Conservation (phyloP, 768 basidiomycete genomes). For the Lactarius sp. region DNA sequence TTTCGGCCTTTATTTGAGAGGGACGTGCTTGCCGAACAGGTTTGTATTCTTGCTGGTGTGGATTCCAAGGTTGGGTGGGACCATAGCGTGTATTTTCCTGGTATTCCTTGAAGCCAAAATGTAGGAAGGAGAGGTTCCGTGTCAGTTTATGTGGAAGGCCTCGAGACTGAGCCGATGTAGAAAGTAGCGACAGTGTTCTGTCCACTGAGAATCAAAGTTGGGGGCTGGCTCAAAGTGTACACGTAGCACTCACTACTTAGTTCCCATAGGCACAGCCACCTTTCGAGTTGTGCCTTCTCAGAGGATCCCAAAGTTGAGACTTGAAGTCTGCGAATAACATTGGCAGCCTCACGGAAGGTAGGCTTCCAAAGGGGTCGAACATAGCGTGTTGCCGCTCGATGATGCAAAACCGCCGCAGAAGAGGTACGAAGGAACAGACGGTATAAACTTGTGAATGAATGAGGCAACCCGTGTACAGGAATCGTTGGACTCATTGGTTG, state of each 20-base stretch:
- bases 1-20: conserved; percentile 25
- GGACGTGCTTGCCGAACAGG: conserved; percentile 18
- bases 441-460: conserved; percentile 21
- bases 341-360: conserved; percentile 21
- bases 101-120: conserved; percentile 32
- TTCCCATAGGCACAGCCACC: conserved; percentile 22
- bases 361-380: conserved; percentile 18
- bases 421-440: conserved; percentile 21
- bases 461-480: conserved; percentile 7
- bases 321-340: conserved; percentile 12
- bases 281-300: conserved; percentile 14
- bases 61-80: conserved; percentile 19
- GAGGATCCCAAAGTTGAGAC: background rate
- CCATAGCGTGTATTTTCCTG: conserved; percentile 11
- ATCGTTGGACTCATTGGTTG: background rate
- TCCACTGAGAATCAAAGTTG: conserved; percentile 46
- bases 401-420: conserved; percentile 23
- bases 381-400: conserved; percentile 13
- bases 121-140: conserved; percentile 46
- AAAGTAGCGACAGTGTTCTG: conserved; percentile 55
- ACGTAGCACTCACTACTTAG: conserved; percentile 13
- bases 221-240: background rate
- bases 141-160: conserved; percentile 59
- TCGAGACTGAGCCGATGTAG: conserved; percentile 56
- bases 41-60: conserved; percentile 18